Percentiles rank a stretch among this genome's conserved stretches.
Evolutionary conservation across 2,329 filamentous ascomycete genomes (phyloP).

Genomic region (Pleomassaria siparia): DNA sequence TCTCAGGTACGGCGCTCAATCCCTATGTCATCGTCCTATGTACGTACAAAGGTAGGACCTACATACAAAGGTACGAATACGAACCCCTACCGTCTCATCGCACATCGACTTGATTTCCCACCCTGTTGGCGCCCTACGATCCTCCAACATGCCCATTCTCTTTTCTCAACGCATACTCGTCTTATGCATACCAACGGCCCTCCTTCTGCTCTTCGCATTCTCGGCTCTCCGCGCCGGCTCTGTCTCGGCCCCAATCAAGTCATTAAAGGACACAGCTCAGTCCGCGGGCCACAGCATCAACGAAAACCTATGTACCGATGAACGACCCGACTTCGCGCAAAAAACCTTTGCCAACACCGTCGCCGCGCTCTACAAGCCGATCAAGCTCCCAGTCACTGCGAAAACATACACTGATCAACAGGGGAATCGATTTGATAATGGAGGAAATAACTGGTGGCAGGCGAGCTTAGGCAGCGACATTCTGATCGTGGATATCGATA

Average conservation of each 20-base stretch:
- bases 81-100: too few relatives aligned
- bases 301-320: not conserved
- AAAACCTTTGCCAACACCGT: not conserved
- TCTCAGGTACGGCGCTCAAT: too few relatives aligned
- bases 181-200: not conserved
- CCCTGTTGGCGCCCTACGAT: too few relatives aligned
- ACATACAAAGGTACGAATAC: too few relatives aligned
- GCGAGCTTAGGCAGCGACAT: constrained; percentile 24
- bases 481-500: constrained; percentile 38
- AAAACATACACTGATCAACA: not conserved
- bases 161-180: not conserved
- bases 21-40: too few relatives aligned
- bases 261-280: not conserved
- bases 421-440: not conserved
- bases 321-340: not conserved
- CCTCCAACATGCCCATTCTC: not conserved
- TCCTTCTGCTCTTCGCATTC: not conserved
- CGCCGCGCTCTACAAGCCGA: not conserved
- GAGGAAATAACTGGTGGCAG: constrained; percentile 16
- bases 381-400: not conserved
- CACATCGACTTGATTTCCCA: too few relatives aligned
- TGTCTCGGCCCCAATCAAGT: not conserved
- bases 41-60: too few relatives aligned
- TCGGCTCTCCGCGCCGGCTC: not conserved
- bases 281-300: not conserved